phyloP scores from a whole-genome alignment of 331 rosid genomes.

The Arachis monticola region DNA sequence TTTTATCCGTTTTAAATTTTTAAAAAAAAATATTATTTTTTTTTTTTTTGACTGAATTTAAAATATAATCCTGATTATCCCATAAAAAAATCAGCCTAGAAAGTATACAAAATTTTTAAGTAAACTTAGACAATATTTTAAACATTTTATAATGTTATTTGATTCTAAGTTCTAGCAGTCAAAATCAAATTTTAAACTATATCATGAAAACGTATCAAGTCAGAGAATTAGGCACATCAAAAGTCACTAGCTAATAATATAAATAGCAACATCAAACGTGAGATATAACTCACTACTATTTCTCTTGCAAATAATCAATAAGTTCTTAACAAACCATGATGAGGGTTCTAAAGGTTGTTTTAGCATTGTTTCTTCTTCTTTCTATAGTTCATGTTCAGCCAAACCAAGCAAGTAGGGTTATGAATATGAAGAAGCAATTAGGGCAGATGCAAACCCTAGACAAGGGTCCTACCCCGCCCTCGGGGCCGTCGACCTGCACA shows the following conservation, averaged over 20 bases:
- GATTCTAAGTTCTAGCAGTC: no score
- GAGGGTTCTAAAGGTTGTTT: constrained; percentile 42
- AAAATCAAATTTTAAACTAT: no score
- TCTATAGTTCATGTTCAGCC: constrained; percentile 44
- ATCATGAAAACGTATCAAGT: no score
- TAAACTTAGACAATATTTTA: no score
- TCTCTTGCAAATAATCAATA: neutral
- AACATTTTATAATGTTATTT: no score
- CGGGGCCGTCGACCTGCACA: constrained; percentile 66
- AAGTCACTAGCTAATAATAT: constrained; percentile 29
- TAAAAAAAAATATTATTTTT: no score
- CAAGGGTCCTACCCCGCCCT: constrained; percentile 58
- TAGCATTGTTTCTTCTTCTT: constrained; percentile 51
- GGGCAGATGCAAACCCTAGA: constrained; percentile 52
- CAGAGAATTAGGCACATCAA: no score
- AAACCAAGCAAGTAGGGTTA: constrained; percentile 47
- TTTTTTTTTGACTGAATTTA: no score
- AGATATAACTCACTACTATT: constrained; percentile 22
- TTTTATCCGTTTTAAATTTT: no score
- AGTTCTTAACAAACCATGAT: constrained; percentile 30
- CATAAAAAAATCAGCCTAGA: no score
- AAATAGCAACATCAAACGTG: constrained; percentile 40
- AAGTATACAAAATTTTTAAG: no score
- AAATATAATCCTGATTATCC: no score
- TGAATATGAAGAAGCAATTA: constrained; percentile 22